Base-by-base conservation (phyloP, 495 filamentous ascomycete genomes). In the Penicillium macrosclerotiorum region DNA sequence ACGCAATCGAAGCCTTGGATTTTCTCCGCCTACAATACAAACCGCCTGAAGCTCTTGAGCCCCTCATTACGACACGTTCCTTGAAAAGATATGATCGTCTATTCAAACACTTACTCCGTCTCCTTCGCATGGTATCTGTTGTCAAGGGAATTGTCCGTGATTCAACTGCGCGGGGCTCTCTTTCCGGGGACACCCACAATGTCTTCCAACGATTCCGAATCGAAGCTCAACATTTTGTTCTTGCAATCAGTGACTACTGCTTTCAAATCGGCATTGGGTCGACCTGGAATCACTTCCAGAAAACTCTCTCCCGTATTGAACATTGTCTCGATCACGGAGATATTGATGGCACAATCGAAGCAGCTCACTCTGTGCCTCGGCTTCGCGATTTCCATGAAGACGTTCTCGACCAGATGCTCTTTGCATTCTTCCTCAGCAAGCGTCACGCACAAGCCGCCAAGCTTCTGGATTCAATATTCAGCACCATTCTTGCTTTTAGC, bases 21-120 rank as follows among this genome's bases (percentile, higher is more conserved):
- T 96, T 98, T 57, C 73, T 98, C 13, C 81, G 85, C 2, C 70
- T 98, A 3, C 83, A 89, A 39, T 98, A 95, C 69, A 85, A 81
- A 29, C 80, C 93, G 0, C 89, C 92, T 0, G 55, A 76, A 3
- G 79, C 86, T 2, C 74, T 98, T 1, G 80, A 84, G 26, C 68
- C 81, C 0, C 74, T 96, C 42, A 83, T 98, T 18, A 88, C 87
- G 0, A 68, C 78, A 0, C 59, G 66, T 1, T 71, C 82, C 1
- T 69, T 98, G 9, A 62, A 80, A 14, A 88, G 86, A 54, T 96
- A 96, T 55, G 93, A 98, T 58, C 71, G 69, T 19, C 76, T 96
- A 14, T 96, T 95, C 70, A 85, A 80, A 45, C 69, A 88, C 9
- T 67, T 96, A 2, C 76, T 98, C 1, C 81, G 89, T 2, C 66